phyloP scores from a whole-genome alignment of 108 stramenopile species.

The Cyclotella distinguenda region DNA sequence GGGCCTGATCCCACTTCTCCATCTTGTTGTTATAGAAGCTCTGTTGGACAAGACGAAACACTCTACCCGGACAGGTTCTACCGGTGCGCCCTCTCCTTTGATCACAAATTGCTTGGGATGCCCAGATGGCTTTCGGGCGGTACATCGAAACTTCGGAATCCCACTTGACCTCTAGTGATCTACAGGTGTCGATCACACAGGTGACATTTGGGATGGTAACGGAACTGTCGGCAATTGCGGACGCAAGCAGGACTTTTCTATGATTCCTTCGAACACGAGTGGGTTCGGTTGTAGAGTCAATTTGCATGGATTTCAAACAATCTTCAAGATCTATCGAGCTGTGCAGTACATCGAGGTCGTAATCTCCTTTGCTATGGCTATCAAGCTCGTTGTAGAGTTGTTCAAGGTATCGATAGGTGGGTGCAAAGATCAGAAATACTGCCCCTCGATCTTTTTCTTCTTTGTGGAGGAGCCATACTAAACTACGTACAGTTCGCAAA shows the following conservation, averaged over 20 bases:
- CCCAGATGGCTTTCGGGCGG: constrained; percentile 31
- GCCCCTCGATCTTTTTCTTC: constrained; percentile 10
- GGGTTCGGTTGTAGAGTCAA: background rate
- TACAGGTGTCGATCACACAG: constrained; percentile 55
- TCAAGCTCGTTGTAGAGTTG: constrained; percentile 29
- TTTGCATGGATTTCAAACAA: constrained; percentile 37
- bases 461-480: constrained; percentile 19
- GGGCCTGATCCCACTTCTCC: constrained; percentile 35
- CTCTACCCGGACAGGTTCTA: constrained; percentile 42
- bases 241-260: constrained; percentile 48
- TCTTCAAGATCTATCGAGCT: constrained; percentile 49
- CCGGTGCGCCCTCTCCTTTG: constrained; percentile 54
- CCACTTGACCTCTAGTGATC: constrained; percentile 51
- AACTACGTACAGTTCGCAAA: constrained; percentile 12
- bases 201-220: constrained; percentile 52
- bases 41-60: constrained; percentile 47
- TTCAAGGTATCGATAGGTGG: constrained; percentile 48
- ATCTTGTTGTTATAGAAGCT: constrained; percentile 24
- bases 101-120: constrained; percentile 47
- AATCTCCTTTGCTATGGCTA: background rate
- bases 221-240: constrained; percentile 55
- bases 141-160: constrained; percentile 13
- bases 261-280: background rate
- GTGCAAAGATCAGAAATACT: constrained; percentile 51
- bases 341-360: constrained; percentile 44